These are phyloP conservation scores for Grosmannia clavigera DNA, from an alignment of 2,329 filamentous ascomycete genomes.

Conservation along the genomic window DNA sequence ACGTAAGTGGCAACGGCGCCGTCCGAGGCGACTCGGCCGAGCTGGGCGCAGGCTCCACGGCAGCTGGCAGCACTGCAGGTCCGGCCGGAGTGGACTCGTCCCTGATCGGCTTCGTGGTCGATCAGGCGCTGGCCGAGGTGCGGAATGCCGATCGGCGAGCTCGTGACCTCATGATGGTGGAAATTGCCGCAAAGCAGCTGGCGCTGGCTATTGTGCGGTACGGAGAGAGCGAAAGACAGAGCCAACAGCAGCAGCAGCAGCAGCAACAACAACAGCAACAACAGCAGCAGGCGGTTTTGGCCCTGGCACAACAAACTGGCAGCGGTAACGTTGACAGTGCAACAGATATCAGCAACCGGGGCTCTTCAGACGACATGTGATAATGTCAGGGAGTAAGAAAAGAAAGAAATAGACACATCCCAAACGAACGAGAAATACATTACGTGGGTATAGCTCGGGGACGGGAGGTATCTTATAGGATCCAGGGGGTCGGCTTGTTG, in stretches of 20 bases:
- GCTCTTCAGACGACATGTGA: background rate
- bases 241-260: conserved; percentile 10
- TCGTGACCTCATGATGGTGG: conserved; percentile 37
- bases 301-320: background rate
- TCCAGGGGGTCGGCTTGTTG: background rate
- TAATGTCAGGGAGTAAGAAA: background rate
- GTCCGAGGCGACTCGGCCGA: background rate
- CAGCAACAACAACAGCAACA: background rate
- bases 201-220: conserved; percentile 40
- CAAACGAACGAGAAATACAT: background rate
- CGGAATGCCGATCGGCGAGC: conserved; percentile 29
- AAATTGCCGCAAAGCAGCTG: conserved; percentile 41
- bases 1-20: background rate
- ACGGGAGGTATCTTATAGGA: background rate
- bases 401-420: background rate
- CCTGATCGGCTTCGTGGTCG: conserved; percentile 29
- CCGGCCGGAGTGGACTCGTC: conserved; percentile 20
- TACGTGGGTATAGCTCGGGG: background rate
- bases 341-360: background rate
- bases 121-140: conserved; percentile 33
- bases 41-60: background rate
- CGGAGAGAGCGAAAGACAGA: conserved; percentile 22
- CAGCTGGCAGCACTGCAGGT: background rate
- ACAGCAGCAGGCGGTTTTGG: background rate
- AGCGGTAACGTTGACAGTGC: background rate